Evolutionary conservation across 768 basidiomycete species (phyloP), one percentile per base, ranked within the genome.

Genomic region (Filobasidium wieringae): DNA sequence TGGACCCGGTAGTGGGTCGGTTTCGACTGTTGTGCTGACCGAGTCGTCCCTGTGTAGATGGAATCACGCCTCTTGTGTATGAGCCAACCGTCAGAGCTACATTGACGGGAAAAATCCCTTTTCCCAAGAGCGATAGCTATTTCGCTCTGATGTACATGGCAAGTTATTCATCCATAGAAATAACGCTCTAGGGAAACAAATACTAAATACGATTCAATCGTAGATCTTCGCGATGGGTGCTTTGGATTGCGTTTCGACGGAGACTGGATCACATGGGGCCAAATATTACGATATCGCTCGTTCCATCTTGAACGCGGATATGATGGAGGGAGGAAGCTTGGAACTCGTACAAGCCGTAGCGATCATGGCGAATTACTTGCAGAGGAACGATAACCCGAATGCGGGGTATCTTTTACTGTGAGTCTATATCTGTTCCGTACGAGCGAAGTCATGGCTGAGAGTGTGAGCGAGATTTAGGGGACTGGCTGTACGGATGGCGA

Each of bases 171-270:
- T 12, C 41, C 41, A 43, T 47, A 19, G 7, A 6, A 14, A 5
- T 24, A 19, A 37, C 9, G 36, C 36, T 37, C 36, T 9, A 9
- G 36, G 9, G 36, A 37, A 57, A n/a, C 47, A 40, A 15, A 34
- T 7, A 51, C 59, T 22, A 33, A 54, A 11, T n/a, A 32, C 11
- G 29, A 55, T 22, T 22, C 17, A 12, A 22, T 39, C 56, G 57
- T 57, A 61, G 63, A 64, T 64, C 22, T 64, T 64, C 32, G 63
- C 63, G 17, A 64, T 64, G 63, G 63, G 63, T 34, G 55, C 59
- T 31, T 52, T 64, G 19, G 63, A 64, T 34, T 30, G 33, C 29
- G 51, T 55, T 17, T 14, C 12, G 30, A 17, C 26, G 4, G 59
- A 53, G 15, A 22, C 29, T n/a, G 60, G 54, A 22, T 27, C 39